These are phyloP conservation scores for Acanthamoeba sp. DNA, from an alignment of 208 protist genomes.

Conservation along the genomic window DNA sequence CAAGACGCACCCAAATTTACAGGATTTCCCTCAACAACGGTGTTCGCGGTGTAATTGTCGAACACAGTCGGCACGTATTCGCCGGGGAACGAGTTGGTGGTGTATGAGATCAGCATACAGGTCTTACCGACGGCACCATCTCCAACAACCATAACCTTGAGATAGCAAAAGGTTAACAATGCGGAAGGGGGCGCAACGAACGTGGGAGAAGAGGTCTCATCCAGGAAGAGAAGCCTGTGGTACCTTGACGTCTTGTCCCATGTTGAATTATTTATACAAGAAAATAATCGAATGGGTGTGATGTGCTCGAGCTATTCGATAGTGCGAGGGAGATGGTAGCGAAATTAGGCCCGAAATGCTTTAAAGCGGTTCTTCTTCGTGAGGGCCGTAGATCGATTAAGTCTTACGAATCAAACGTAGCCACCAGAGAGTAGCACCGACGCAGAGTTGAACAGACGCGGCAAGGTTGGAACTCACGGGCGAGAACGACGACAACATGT, in stretches of 20 bases:
- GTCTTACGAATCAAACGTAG: neutral
- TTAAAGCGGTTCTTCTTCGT: neutral
- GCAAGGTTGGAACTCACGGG: too few relatives aligned
- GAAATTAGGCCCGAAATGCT: too few relatives aligned
- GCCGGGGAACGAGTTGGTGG: slow-evolving; percentile 77
- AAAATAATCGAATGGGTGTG: neutral
- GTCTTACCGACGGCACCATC: slow-evolving; percentile 78
- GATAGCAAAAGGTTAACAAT: slow-evolving; percentile 31
- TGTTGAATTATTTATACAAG: neutral
- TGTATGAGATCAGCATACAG: slow-evolving; percentile 71
- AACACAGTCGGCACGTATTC: slow-evolving; percentile 79
- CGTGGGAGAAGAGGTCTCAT: neutral
- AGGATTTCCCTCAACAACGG: slow-evolving; percentile 88
- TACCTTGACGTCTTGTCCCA: slow-evolving; percentile 26
- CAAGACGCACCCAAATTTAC: slow-evolving; percentile 83
- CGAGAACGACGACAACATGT: neutral
- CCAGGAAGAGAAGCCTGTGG: neutral
- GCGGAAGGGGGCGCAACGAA: neutral
- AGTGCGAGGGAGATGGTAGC: neutral
- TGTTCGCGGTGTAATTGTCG: slow-evolving; percentile 90
- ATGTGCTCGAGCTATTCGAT: neutral
- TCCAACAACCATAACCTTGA: slow-evolving; percentile 85
- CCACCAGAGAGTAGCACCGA: neutral
- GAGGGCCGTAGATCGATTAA: neutral
- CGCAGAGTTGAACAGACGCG: slow-evolving; percentile 34